Conservation (phyloP, 768 basidiomycete genomes). For the Pisolithus orientalis region DNA sequence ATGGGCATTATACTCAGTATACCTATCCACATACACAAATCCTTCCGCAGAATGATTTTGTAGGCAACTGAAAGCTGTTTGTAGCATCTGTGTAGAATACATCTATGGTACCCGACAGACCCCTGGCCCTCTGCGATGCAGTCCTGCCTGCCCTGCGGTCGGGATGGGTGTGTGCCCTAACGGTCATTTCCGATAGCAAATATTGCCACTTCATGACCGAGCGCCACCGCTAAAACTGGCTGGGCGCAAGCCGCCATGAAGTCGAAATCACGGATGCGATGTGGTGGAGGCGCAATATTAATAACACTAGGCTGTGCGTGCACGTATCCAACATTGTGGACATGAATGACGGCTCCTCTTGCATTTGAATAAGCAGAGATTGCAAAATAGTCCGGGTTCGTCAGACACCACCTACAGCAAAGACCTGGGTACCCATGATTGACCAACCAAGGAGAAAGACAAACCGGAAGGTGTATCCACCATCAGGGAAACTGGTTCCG, state of each 20-base stretch:
- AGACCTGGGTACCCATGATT: neutral
- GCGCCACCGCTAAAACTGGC: constrained; percentile 61
- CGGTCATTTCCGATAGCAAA: constrained; percentile 62
- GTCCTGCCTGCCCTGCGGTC: constrained; percentile 7
- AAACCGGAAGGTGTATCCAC: constrained; percentile 64
- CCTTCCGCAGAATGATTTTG: constrained; percentile 18
- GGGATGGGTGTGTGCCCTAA: neutral
- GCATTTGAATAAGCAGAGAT: constrained; percentile 55
- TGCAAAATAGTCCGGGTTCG: constrained; percentile 72
- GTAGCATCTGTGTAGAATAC: neutral
- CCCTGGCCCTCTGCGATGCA: too few relatives aligned
- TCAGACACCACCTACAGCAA: constrained; percentile 63
- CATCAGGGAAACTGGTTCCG: constrained; percentile 60
- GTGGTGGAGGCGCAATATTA: constrained; percentile 52
- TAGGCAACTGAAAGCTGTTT: constrained; percentile 10
- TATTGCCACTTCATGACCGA: constrained; percentile 52
- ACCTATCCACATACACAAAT: constrained; percentile 24
- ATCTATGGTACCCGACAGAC: neutral
- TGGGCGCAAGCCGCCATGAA: constrained; percentile 58
- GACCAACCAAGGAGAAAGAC: constrained; percentile 4
- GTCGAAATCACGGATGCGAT: constrained; percentile 69
- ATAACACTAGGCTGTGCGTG: constrained; percentile 61
- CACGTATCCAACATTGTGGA: constrained; percentile 61
- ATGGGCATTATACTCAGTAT: constrained; percentile 27
- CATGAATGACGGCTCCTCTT: constrained; percentile 61